A percentile compares a stretch with the other conserved stretches of the same genome.
These are phyloP conservation scores for Dictyostelium firmibasis DNA, from an alignment of 78 protist genomes.

Conservation along the genomic window DNA sequence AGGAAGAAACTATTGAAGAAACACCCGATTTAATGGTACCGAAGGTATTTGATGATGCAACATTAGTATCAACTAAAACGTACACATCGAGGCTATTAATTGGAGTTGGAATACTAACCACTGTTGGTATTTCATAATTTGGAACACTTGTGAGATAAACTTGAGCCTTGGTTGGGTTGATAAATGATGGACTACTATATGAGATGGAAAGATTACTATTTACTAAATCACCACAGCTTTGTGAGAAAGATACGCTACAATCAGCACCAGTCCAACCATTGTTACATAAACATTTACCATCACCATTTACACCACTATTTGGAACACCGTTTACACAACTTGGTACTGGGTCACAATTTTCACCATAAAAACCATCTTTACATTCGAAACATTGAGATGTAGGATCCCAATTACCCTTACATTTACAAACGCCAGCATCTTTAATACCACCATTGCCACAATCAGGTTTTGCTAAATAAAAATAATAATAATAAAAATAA, in stretches of 20 bases:
- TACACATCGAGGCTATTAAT: background rate
- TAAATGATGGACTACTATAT: background rate
- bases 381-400: conserved; percentile 16
- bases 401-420: conserved; percentile 18
- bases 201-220: background rate
- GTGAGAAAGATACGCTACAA: background rate
- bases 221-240: background rate
- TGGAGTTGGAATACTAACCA: background rate
- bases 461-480: background rate
- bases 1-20: background rate
- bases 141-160: background rate
- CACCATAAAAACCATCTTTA: conserved; percentile 13
- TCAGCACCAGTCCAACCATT: conserved; percentile 37
- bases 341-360: background rate
- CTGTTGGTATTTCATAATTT: background rate
- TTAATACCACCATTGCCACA: conserved; percentile 23
- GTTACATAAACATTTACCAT: conserved; percentile 46
- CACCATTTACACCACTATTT: conserved; percentile 16
- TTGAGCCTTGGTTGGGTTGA: conserved; percentile 16
- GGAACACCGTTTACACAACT: conserved; percentile 17
- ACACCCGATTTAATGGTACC: background rate
- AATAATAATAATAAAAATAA: too few species aligned
- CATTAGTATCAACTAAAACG: conserved; percentile 5
- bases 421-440: background rate
- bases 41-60: background rate